Conservation (phyloP, 2,329 filamentous ascomycete species). For the Neurospora sp. region DNA sequence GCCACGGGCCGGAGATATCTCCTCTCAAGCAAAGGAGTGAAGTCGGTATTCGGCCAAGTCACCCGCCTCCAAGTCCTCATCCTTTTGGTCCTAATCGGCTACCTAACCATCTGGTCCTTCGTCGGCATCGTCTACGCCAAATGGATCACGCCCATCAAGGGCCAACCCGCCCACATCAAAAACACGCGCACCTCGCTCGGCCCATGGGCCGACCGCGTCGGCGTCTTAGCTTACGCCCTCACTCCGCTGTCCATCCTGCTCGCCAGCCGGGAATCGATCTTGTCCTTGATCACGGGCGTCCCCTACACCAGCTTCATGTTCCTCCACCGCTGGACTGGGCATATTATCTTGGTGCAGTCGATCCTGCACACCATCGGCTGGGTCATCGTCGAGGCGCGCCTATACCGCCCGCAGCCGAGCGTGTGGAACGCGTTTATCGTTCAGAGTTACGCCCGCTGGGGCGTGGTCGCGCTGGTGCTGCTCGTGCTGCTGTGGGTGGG, state of each 20-base stretch:
- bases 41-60: conserved; percentile 51
- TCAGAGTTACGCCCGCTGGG: conserved; percentile 64
- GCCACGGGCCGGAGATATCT: conserved; percentile 40
- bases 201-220: conserved; percentile 58
- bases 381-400: conserved; percentile 52
- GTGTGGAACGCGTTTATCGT: conserved; percentile 46
- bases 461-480: conserved; percentile 56
- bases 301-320: conserved; percentile 73
- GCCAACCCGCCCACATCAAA: conserved; percentile 35
- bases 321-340: conserved; percentile 65
- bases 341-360: conserved; percentile 60
- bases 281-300: conserved; percentile 60
- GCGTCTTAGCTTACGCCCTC: conserved; percentile 61
- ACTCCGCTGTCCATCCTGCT: conserved; percentile 61
- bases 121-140: conserved; percentile 57
- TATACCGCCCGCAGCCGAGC: conserved; percentile 63
- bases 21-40: conserved; percentile 40
- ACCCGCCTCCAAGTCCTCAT: conserved; percentile 59
- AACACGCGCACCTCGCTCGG: conserved; percentile 59
- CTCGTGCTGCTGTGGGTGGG: conserved; percentile 51
- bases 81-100: conserved; percentile 45
- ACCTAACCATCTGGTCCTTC: conserved; percentile 59
- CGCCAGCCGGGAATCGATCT: conserved; percentile 57
- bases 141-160: conserved; percentile 61
- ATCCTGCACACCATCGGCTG: conserved; percentile 61